Percentiles rank a stretch among this genome's conserved stretches.
phyloP scores from a whole-genome alignment of 495 filamentous ascomycete genomes.

The Filosporella fistucella region DNA sequence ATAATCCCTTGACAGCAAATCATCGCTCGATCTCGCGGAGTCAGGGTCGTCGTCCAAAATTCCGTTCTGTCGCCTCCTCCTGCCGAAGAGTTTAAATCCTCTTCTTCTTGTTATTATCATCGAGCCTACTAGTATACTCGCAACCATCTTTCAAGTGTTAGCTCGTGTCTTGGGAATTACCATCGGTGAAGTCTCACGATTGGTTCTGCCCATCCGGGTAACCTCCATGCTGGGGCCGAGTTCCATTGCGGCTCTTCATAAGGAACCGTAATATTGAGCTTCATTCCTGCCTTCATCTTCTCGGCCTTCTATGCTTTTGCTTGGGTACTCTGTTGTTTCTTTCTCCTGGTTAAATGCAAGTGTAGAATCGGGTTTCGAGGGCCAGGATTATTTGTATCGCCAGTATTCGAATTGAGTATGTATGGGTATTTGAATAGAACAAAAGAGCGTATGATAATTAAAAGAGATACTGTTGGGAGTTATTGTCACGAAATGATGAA shows the following conservation, averaged over 20 bases:
- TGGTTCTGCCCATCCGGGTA: conserved; percentile 54
- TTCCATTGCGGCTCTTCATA: conserved; percentile 29
- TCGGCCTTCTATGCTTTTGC: too few relatives aligned
- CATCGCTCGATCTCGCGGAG: conserved; percentile 33
- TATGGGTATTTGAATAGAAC: too few relatives aligned
- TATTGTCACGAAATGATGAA: too few relatives aligned
- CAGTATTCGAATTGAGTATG: too few relatives aligned
- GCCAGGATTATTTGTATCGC: too few relatives aligned
- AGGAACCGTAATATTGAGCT: conserved; percentile 18
- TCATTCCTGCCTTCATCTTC: conserved; percentile 1
- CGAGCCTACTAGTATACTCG: conserved; percentile 51
- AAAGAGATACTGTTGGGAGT: too few relatives aligned
- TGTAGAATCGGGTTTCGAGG: too few relatives aligned
- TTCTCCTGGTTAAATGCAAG: too few relatives aligned
- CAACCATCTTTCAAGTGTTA: conserved; percentile 42
- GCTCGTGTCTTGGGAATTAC: not conserved
- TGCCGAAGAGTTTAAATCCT: conserved; percentile 40
- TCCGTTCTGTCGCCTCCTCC: conserved; percentile 28
- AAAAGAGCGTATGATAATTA: too few relatives aligned
- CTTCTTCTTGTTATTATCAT: conserved; percentile 51
- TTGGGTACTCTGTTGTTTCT: too few relatives aligned
- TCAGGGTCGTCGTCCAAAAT: conserved; percentile 31
- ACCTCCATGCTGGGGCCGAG: conserved; percentile 40
- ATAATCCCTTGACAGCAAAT: conserved; percentile 29
- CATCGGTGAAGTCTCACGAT: conserved; percentile 36